Evolutionary conservation across 306 rosid species (phyloP).

Genomic region (Hippophae rhamnoides): DNA sequence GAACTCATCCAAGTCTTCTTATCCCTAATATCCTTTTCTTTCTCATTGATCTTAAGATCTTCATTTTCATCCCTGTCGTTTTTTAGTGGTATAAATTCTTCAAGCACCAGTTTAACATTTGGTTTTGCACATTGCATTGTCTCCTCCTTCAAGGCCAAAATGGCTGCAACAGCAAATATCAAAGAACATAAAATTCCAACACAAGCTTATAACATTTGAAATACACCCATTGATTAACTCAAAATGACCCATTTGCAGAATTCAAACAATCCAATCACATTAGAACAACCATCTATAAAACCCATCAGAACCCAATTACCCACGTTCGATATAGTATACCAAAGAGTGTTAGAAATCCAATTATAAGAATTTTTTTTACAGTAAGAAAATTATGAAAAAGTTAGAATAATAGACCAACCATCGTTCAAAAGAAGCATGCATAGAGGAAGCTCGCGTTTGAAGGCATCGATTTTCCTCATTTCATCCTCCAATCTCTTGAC

Average conservation of each 20-base stretch:
- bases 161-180: conserved; percentile 35
- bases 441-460: conserved; percentile 91
- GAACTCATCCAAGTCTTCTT: conserved; percentile 98
- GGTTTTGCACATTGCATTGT: conserved; percentile 35
- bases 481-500: conserved; percentile 57
- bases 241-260: conserved; percentile 5
- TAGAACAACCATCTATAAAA: background rate
- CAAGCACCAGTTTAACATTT: conserved; percentile 49
- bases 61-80: conserved; percentile 37
- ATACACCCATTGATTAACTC: conserved; percentile 13
- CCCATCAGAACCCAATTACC: background rate
- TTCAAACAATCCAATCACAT: background rate
- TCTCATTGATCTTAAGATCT: conserved; percentile 6
- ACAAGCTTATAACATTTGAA: background rate
- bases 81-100: conserved; percentile 70
- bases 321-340: too few relatives aligned
- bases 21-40: conserved; percentile 54
- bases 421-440: conserved; percentile 73
- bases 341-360: background rate
- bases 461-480: conserved; percentile 76
- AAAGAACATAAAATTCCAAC: background rate
- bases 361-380: background rate
- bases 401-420: conserved; percentile 39
- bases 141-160: conserved; percentile 47
- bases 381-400: background rate